Evolutionary conservation across 75 land plant genomes (phyloP), one percentile per base, ranked within the genome.

Genomic region (Isoetes taiwanensis): DNA sequence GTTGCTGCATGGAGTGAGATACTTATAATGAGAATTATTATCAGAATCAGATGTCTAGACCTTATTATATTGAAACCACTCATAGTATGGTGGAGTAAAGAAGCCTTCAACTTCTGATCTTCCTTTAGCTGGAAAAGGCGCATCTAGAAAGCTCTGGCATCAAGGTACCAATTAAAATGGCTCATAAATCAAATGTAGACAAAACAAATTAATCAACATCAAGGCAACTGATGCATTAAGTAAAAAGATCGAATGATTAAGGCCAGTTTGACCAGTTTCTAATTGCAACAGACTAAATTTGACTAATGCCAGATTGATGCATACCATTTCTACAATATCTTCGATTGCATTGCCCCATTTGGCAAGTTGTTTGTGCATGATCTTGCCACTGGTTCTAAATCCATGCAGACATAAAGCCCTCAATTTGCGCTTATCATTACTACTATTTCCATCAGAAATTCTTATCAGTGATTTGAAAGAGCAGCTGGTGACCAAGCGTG

Each of bases 1-100:
- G 14, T 10, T 9, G 39, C 14, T 10, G 39, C 9, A 14, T 37
- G 14, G 14, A 14, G 39, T 37, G 39, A 37, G 14, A 37, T 10
- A 16, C 29, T 14, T 32, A 12, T 20, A 2, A 34, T 11, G 17
- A 38, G 58, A 33, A 28, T 12, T 8, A 28, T 31, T 11, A 56
- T 9, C 12, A 12, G 43, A 27, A 27, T 24, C 10, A 6, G 26
- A 19, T 20, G 23, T 10, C 8, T 58, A 16, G 37, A 63, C 65
- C 57, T 63, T 28, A 48, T 63, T 63, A 34, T 46, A 42, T 35
- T 63, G 65, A 31, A 53, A 63, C 65, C 65, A 63, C 41, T 63
- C 65, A 52, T 48, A 62, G 29, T 62, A 62, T 16, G 64, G 64
- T 32, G 56, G 38, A 4, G 46, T 39, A 54, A 52, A 52, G 19